A percentile compares a stretch with the other conserved stretches of the same genome.
These are phyloP conservation scores for Vitis hybrid DNA, from an alignment of 177 flowering plant genomes.

Conservation along the genomic window DNA sequence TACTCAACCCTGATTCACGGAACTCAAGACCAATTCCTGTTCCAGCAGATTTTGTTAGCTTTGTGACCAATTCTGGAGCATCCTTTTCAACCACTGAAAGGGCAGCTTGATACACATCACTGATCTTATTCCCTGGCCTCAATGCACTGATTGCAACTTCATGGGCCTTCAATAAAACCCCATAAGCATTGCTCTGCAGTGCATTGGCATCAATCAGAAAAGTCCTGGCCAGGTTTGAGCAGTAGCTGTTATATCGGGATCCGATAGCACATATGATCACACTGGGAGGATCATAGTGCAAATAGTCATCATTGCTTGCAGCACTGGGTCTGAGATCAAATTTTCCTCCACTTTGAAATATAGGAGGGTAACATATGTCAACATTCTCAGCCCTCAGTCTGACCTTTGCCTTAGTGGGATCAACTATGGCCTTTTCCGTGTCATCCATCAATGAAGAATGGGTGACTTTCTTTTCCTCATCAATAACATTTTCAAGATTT, in stretches of 20 bases:
- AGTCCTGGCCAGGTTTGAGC: slow-evolving; percentile 77
- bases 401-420: slow-evolving; percentile 53
- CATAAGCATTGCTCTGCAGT: slow-evolving; percentile 74
- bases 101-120: slow-evolving; percentile 65
- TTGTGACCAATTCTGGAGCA: slow-evolving; percentile 56
- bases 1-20: slow-evolving; percentile 65
- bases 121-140: slow-evolving; percentile 60
- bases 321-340: slow-evolving; percentile 86
- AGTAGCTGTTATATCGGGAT: slow-evolving; percentile 73
- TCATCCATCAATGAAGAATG: slow-evolving; percentile 76
- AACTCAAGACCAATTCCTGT: slow-evolving; percentile 87
- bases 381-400: slow-evolving; percentile 76
- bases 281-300: slow-evolving; percentile 72
- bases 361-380: slow-evolving; percentile 90
- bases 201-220: slow-evolving; percentile 65
- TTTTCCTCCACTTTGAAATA: slow-evolving; percentile 84
- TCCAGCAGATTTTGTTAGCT: slow-evolving; percentile 79
- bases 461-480: slow-evolving; percentile 72
- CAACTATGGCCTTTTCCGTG: slow-evolving; percentile 65
- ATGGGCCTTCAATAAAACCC: slow-evolving; percentile 77
- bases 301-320: slow-evolving; percentile 64
- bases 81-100: slow-evolving; percentile 54
- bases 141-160: slow-evolving; percentile 66
- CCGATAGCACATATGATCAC: slow-evolving; percentile 85
- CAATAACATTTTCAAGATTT: slow-evolving; percentile 63